Base-by-base conservation (phyloP, 1,284 basidiomycete species). In the Moesziomyces globuligerus region DNA sequence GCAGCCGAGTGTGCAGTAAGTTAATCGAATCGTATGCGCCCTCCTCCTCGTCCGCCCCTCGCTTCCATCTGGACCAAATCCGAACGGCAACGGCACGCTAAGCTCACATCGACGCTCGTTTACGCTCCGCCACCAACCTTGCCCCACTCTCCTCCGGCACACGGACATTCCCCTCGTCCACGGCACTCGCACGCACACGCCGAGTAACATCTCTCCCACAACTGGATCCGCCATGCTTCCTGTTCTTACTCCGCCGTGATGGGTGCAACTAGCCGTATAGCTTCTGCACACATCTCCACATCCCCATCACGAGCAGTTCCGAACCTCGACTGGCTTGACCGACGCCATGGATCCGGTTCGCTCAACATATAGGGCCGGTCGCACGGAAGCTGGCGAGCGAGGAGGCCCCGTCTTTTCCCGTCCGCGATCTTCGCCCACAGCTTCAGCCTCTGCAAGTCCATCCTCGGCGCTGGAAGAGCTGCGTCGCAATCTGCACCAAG, bases 401-500 rank as follows among this genome's bases (percentile, higher is more conserved):
- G 28, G 21, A 0, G n/a, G 21, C 18, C 23, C 11, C 10, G 13
- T 29, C 15, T 20, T 26, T 24, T n/a, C 32, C 20, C 53, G 34
- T 10, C 38, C 32, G 0, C 26, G 18, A 17, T 13, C 24, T 17
- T 26, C 28, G 18, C n/a, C n/a, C n/a, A n/a, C n/a, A n/a, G n/a
- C n/a, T n/a, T n/a, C n/a, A n/a, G n/a, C n/a, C n/a, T n/a, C n/a
- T n/a, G n/a, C n/a, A n/a, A n/a, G n/a, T n/a, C n/a, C n/a, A n/a
- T 23, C 26, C 20, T 42, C 47, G 6, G 37, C 28, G n/a, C 23
- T 66, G 18, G 55, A 48, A 2, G 51, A 55, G 29, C 56, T 66
- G 7, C 42, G 51, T 13, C 55, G 51, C n/a, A 54, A 57, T 26
- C 25, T 59, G 9, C 51, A 45, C 15, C 55, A 54, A 24, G 39